Evolutionary conservation across 2,329 filamentous ascomycete species (phyloP).

Genomic region (Rhexocercosporidium sp.): DNA sequence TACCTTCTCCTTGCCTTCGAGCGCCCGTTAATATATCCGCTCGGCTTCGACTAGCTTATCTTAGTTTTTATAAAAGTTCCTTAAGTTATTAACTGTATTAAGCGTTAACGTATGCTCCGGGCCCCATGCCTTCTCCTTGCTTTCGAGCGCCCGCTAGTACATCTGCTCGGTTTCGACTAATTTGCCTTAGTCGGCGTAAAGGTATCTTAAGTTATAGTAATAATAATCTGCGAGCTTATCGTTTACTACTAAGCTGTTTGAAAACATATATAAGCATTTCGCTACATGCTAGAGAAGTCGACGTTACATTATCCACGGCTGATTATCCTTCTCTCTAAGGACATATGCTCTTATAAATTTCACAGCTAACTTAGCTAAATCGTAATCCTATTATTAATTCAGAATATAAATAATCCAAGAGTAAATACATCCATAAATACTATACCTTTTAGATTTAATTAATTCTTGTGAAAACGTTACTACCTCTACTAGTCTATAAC

Average conservation of each 20-base stretch:
- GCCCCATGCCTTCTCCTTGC: too few relatives aligned
- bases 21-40: slow-evolving; percentile 11
- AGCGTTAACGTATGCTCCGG: not conserved
- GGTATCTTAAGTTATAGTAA: slow-evolving; percentile 11
- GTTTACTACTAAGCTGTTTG: slow-evolving; percentile 21
- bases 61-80: not conserved
- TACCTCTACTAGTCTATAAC: slow-evolving; percentile 15
- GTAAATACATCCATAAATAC: slow-evolving; percentile 20
- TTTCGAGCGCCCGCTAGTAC: too few relatives aligned
- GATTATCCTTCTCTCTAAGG: not conserved
- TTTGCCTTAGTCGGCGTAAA: not conserved
- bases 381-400: slow-evolving; percentile 16
- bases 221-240: slow-evolving; percentile 20
- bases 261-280: slow-evolving; percentile 11
- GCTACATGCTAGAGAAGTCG: not conserved
- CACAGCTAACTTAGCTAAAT: too few relatives aligned
- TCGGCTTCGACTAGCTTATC: slow-evolving; percentile 12
- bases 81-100: too few relatives aligned
- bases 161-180: slow-evolving; percentile 2
- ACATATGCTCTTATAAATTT: slow-evolving; percentile 16
- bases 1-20: slow-evolving; percentile 15
- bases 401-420: slow-evolving; percentile 20
- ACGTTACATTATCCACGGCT: not conserved
- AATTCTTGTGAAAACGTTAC: slow-evolving; percentile 10
- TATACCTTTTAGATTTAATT: slow-evolving; percentile 18